Evolutionary conservation across 1,284 basidiomycete genomes (phyloP), one percentile per base, ranked within the genome.

Genomic region (Naganishia sp.): DNA sequence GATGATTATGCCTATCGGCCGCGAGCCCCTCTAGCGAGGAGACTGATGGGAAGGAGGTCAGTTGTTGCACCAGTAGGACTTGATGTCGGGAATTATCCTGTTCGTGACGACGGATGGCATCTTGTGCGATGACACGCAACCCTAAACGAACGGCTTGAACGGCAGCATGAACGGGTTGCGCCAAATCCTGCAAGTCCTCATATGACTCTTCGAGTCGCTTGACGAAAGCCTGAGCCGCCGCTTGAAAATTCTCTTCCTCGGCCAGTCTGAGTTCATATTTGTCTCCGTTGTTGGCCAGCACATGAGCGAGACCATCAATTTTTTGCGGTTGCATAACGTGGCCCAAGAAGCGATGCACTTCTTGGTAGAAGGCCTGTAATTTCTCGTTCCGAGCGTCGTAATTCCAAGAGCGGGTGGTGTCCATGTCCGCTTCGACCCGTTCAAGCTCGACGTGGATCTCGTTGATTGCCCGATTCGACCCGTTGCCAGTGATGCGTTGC

Each of bases 101-200:
- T 43, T 66, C 67, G 41, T 31, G 62, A 10, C 63, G 62, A 25
- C 67, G 65, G 67, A 68, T 68, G 11, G 58, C 68, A 35, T 52
- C 69, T 64, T 74, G 76, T 49, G 71, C 74, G 41, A 72, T 73
- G 45, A 90, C 77, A 10, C 88, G 85, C 50, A 96, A 77, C n/a
- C 94, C 94, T 31, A 94, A 80, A 66, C 87, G 86, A 68, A 91
- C 80, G 67, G 88, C 85, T 7, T 85, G 82, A 10, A 92, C 80
- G 4, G 88, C 87, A 39, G 78, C 73, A 6, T 85, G 83, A 28
- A 95, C 80, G 0, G 90, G 87, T 56, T 81, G 77, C 35, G 82
- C 84, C 66, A 97, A 83, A 76, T 97, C 94, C 6, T 80, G 75
- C 69, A 89, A 87, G 53, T 77, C 74, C 17, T 72, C 61, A 68